Evolutionary conservation across 164 flowering plant genomes (phyloP), one percentile per base, ranked within the genome.

Genomic region (Nymphaea colorata): DNA sequence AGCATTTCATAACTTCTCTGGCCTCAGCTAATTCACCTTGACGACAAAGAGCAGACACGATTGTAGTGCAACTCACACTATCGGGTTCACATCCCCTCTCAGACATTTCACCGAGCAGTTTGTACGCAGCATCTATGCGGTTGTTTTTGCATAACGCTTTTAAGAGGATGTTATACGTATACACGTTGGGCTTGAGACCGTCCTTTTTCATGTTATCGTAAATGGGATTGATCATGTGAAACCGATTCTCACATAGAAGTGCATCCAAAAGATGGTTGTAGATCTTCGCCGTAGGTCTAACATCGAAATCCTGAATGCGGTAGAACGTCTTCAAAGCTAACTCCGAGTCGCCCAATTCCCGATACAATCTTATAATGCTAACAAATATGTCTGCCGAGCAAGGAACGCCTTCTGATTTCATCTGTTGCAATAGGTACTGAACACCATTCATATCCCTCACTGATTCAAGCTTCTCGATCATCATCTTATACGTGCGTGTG

Each of bases 71-170:
- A 72, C 96, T 91, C 64, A 86, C 90, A 0, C 63, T 80, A 81
- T 91, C 97, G 8, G 97, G 93, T 10, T 66, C 68, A 61, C 90
- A 86, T 0, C 93, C 91, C 71, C 80, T 88, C 16, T 68, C 79
- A 0, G 84, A 81, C 98, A 93, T 90, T 74, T 88, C 95, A 16
- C 36, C 78, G 44, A 92, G 91, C 83, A 92, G 66, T 76, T 80
- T 86, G 53, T 69, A 73, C 0, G 96, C 98, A 6, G 78, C 88
- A 71, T 86, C 89, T 0, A 86, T 75, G 64, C 85, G 79, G 64
- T 79, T 71, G 69, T 88, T 93, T 81, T 85, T 88, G 71, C 96
- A 88, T 78, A 93, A 77, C 0, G 96, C 96, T 70, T 93, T 93
- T 74, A 90, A 71, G 60, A 93, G 86, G 72, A 90, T 85, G 77